Conservation (phyloP, 805 yeast species). For the Ogataea sp. region DNA sequence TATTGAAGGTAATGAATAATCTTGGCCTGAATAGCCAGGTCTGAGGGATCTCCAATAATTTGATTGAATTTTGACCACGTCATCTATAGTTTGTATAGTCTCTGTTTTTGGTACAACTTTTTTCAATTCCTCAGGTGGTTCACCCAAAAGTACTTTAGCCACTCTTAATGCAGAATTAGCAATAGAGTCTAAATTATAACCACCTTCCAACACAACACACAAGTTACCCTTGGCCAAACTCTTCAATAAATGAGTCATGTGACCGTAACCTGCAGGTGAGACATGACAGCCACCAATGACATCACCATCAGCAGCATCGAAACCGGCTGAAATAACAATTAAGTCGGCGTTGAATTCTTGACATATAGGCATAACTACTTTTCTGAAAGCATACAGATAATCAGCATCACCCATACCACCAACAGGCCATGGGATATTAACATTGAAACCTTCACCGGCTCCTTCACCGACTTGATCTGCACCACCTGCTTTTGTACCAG, state of each 20-base stretch:
- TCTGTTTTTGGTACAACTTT: conserved; percentile 62
- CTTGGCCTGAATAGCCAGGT: conserved; percentile 47
- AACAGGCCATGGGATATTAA: conserved; percentile 90
- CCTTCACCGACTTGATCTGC: conserved; percentile 80
- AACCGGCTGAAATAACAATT: conserved; percentile 89
- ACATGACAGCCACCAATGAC: conserved; percentile 95
- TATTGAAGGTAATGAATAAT: conserved; percentile 20
- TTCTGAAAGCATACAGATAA: conserved; percentile 83
- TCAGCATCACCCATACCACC: conserved; percentile 95
- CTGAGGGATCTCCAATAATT: conserved; percentile 80
- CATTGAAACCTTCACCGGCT: conserved; percentile 75
- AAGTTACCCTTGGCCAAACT: conserved; percentile 82
- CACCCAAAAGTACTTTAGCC: conserved; percentile 85
- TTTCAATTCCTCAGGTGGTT: conserved; percentile 80
- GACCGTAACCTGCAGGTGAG: conserved; percentile 92
- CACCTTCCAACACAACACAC: conserved; percentile 92
- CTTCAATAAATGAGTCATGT: conserved; percentile 89
- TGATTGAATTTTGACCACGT: conserved; percentile 73
- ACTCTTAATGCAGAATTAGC: conserved; percentile 88
- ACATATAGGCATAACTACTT: conserved; percentile 81
- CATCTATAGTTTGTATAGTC: conserved; percentile 72
- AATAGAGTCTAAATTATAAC: conserved; percentile 87
- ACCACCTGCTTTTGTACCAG: conserved; percentile 85
- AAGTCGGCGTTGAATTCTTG: conserved; percentile 88
- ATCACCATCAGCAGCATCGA: conserved; percentile 98